phyloP scores from a whole-genome alignment of 306 rosid genomes.

The Ormosia semicastrata region DNA sequence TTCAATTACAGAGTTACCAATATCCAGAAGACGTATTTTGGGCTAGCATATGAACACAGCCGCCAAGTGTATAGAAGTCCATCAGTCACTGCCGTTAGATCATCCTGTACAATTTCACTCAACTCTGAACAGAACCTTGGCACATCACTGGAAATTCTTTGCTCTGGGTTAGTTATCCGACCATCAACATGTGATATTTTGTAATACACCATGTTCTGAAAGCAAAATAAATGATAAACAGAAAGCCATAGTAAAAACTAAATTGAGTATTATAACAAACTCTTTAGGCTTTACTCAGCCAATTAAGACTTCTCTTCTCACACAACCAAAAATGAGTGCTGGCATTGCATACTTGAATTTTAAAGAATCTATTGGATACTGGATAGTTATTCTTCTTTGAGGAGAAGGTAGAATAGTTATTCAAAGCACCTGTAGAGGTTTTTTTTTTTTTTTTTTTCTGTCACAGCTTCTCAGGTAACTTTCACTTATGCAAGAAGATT shows the following conservation, averaged over 20 bases:
- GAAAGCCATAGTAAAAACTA: not conserved
- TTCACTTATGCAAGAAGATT: slow-evolving; percentile 10
- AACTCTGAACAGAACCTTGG: slow-evolving; percentile 94
- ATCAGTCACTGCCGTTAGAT: slow-evolving; percentile 87
- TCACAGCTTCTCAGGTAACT: not conserved
- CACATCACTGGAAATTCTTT: slow-evolving; percentile 93
- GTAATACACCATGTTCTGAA: slow-evolving; percentile 96
- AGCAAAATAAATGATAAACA: slow-evolving; percentile 37
- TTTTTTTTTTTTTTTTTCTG: not conserved
- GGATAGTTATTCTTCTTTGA: not conserved
- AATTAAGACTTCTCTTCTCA: not conserved
- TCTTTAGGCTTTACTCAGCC: not conserved
- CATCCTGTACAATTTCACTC: slow-evolving; percentile 98
- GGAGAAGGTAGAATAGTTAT: not conserved
- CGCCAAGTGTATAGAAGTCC: slow-evolving; percentile 94
- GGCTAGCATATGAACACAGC: slow-evolving; percentile 97
- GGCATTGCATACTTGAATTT: slow-evolving; percentile 1
- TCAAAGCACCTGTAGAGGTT: not conserved
- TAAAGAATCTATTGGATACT: not conserved
- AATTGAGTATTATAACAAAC: slow-evolving; percentile 8
- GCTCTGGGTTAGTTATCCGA: slow-evolving; percentile 94
- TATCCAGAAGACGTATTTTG: slow-evolving; percentile 96
- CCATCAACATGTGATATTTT: slow-evolving; percentile 96
- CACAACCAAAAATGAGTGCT: not conserved
- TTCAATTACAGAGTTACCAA: slow-evolving; percentile 58